phyloP scores from a whole-genome alignment of 805 yeast species.

The Kuraishia hungarica region DNA sequence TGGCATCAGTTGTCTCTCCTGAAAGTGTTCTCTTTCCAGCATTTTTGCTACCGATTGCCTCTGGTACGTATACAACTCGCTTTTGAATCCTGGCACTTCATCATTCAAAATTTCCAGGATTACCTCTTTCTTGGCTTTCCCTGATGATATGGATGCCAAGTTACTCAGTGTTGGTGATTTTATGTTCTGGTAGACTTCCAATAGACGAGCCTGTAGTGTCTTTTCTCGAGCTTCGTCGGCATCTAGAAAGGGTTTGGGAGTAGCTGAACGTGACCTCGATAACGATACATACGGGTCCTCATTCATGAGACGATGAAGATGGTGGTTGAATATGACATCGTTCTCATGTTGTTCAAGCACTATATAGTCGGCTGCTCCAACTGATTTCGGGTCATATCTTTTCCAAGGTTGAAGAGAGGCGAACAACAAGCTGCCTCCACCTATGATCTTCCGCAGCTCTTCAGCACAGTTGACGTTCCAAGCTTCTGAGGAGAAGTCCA shows the following conservation, averaged over 20 bases:
- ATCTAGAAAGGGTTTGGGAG: background rate
- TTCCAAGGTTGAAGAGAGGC: slow-evolving; percentile 9
- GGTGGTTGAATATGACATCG: slow-evolving; percentile 15
- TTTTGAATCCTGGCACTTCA: slow-evolving; percentile 36
- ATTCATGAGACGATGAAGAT: slow-evolving; percentile 26
- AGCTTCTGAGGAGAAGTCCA: slow-evolving; percentile 32
- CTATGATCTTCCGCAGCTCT: slow-evolving; percentile 4
- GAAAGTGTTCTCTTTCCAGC: slow-evolving; percentile 41
- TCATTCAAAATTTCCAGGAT: slow-evolving; percentile 17
- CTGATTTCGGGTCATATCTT: slow-evolving; percentile 8
- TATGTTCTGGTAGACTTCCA: slow-evolving; percentile 26
- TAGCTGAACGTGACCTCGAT: background rate
- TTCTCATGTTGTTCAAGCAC: slow-evolving; percentile 2
- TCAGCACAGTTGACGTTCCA: slow-evolving; percentile 23
- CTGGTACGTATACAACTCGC: slow-evolving; percentile 50
- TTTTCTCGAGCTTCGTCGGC: slow-evolving; percentile 7
- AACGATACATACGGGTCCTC: slow-evolving; percentile 8
- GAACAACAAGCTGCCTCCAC: slow-evolving; percentile 9
- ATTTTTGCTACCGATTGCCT: slow-evolving; percentile 51
- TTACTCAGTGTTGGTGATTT: slow-evolving; percentile 19
- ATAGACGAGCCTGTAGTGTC: slow-evolving; percentile 12
- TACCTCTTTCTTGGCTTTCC: slow-evolving; percentile 12
- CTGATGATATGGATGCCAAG: slow-evolving; percentile 8
- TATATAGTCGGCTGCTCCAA: slow-evolving; percentile 10
- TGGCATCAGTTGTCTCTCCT: slow-evolving; percentile 16